Base-by-base conservation (phyloP, 2,329 filamentous ascomycete species). In the Hypoxylon sp. region DNA sequence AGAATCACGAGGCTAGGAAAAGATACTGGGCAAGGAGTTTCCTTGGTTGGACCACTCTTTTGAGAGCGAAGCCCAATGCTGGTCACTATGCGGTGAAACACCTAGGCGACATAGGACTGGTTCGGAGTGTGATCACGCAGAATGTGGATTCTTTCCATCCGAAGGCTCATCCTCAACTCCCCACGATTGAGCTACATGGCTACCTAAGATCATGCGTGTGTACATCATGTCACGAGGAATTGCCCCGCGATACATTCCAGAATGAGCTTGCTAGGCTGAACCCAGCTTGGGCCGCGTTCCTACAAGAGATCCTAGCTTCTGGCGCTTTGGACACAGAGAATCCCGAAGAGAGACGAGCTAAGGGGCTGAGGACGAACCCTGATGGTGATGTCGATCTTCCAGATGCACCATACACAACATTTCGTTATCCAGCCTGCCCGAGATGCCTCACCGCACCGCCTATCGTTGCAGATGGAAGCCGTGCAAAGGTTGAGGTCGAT, bases 21-120 rank as follows among this genome's bases (percentile, higher is more conserved):
- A 84, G 96, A 66, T 99, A 99, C 78, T 99, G 96, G 96, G 95
- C 96, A 0, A 84, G 96, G 51, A 97, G 92, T 75, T 99, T 97
- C 78, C 81, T 99, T 19, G 96, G 96, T 37, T 98, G 94, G 94
- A 90, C 92, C 3, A 93, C 88, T 46, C 82, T 98, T 70, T 82
- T 91, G 74, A 90, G 88, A 67, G 92, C 93, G n/a, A 82, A 81
- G 62, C 94, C 95, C 11, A 98, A 98, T 75, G 81, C 83, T 2
- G 90, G 89, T 1, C 96, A 99, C 80, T 84, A 87, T 76, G 93
- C 94, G 1, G 87, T 98, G 61, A 85, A 87, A 55, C 85, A 90
- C 68, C 82, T 98, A 34, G 91, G 88, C 2, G 79, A 85, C 3
- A 81, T 96, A 70, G 94, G 94, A 2, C 80, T 94, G 52, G 83